A percentile compares a stretch with the other conserved stretches of the same genome.
Conservation (phyloP, 108 stramenopile species). For the Discostella stelligeroides region DNA sequence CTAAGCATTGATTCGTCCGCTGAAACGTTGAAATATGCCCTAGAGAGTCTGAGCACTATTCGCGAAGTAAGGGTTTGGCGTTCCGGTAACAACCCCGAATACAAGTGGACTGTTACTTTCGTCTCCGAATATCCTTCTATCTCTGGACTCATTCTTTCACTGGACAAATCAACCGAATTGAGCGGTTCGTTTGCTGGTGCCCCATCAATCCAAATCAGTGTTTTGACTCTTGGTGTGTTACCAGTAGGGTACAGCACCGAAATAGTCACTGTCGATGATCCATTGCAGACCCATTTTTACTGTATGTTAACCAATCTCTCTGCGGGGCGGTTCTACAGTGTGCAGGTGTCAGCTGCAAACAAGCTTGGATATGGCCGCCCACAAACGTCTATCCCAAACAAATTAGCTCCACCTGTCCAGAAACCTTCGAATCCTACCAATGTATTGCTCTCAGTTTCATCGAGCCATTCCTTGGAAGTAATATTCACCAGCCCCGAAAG, state of each 20-base stretch:
- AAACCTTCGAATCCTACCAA: constrained; percentile 60
- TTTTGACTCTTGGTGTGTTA: constrained; percentile 36
- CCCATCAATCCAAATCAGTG: constrained; percentile 15
- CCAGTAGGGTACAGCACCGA: constrained; percentile 46
- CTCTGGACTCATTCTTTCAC: constrained; percentile 16
- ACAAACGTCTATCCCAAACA: constrained; percentile 57
- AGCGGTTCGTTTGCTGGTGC: constrained; percentile 6
- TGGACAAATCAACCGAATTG: constrained; percentile 27
- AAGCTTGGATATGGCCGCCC: constrained; percentile 58
- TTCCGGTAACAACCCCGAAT: constrained; percentile 31
- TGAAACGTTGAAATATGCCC: constrained; percentile 44
- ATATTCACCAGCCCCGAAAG: constrained; percentile 46
- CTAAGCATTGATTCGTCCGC: constrained; percentile 59
- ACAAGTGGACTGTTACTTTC: constrained; percentile 73
- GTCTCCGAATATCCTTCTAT: constrained; percentile 57
- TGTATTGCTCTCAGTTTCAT: constrained; percentile 48
- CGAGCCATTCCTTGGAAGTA: constrained; percentile 39
- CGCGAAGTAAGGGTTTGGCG: constrained; percentile 60
- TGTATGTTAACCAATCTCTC: constrained; percentile 47
- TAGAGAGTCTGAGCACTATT: constrained; percentile 59
- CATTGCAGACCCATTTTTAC: constrained; percentile 17
- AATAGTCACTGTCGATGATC: constrained; percentile 30
- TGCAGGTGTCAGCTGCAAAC: constrained; percentile 65
- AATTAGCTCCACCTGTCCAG: constrained; percentile 68
- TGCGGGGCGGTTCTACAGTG: constrained; percentile 61